Evolutionary conservation across 257 asterid genomes (phyloP), one percentile per base, ranked within the genome.

Genomic region (Gardenia jasminoides): DNA sequence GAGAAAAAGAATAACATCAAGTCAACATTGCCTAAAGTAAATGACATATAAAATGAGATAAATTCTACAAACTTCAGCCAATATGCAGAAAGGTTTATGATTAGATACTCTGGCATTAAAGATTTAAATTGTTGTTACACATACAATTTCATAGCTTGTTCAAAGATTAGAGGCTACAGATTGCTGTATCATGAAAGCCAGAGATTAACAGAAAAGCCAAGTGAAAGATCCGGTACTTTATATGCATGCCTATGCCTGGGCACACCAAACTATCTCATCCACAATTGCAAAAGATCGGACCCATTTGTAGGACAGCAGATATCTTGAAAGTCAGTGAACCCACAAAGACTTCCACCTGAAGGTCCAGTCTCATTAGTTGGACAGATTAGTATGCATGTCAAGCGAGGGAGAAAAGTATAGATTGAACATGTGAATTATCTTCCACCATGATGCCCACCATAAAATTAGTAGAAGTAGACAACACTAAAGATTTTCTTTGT

Each of bases 1-100:
- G 58, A 67, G 76, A 81, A 74, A 76, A 82, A 69, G 36, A 76
- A 76, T n/a, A 67, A 28, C 9, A 73, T 82, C 6, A 76, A 76
- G 64, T 33, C 4, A 73, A 83, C 6, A 26, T 10, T n/a, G n/a
- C 31, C 78, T 67, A 31, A 72, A 44, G 65, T 48, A 68, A 68
- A 64, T 39, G 77, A 79, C 58, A 52, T 64, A 77, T 31, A 81
- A 46, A 61, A 81, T 68, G 72, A n/a, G 15, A 39, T 26, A 20
- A 62, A 17, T 15, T n/a, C 7, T 5, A 17, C 56, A 41, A 62
- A 62, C 61, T 62, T 76, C 26, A 41, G 41, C 19, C 39, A 15
- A 47, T 13, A 59, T 59, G 58, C 20, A 36, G 26, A 17, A 74
- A 74, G 33, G 36, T 72, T 28, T 24, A 33, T 16, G 70, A 16